These are phyloP conservation scores for Aspergillus sp. DNA, from an alignment of 2,329 filamentous ascomycete genomes.

Conservation along the genomic window DNA sequence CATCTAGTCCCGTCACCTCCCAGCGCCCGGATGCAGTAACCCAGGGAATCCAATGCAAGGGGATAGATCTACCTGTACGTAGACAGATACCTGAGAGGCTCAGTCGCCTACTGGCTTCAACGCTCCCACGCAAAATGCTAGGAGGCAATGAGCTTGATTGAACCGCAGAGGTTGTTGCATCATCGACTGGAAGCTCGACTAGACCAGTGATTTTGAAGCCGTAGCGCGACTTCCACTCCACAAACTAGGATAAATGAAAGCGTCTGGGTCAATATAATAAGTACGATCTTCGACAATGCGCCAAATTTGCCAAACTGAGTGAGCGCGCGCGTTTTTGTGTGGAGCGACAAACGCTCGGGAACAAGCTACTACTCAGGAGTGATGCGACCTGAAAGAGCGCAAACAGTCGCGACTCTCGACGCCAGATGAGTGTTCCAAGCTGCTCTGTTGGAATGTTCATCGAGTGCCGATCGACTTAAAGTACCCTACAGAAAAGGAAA, in stretches of 20 bases:
- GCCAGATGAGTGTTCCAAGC: background rate
- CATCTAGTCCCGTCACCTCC: background rate
- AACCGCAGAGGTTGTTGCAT: slow-evolving; percentile 12
- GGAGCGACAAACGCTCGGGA: background rate
- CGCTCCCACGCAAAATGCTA: slow-evolving; percentile 10
- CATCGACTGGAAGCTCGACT: background rate
- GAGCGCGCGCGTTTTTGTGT: background rate
- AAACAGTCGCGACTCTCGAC: background rate
- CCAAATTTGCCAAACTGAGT: background rate
- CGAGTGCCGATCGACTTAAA: background rate
- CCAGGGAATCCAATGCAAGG: slow-evolving; percentile 15
- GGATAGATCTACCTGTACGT: slow-evolving; percentile 4
- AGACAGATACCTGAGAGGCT: background rate
- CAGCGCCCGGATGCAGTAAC: background rate
- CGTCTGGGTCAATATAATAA: background rate
- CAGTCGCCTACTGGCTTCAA: background rate
- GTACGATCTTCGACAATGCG: background rate
- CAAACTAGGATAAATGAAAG: background rate
- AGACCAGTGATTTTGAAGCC: background rate
- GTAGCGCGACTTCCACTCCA: background rate
- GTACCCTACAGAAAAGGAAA: background rate
- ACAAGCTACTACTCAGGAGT: background rate
- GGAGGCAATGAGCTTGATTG: slow-evolving; percentile 21
- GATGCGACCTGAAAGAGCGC: background rate
- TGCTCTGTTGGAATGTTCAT: background rate